Conservation (phyloP, 2,329 filamentous ascomycete genomes). For the Aspergillus alliaceus region DNA sequence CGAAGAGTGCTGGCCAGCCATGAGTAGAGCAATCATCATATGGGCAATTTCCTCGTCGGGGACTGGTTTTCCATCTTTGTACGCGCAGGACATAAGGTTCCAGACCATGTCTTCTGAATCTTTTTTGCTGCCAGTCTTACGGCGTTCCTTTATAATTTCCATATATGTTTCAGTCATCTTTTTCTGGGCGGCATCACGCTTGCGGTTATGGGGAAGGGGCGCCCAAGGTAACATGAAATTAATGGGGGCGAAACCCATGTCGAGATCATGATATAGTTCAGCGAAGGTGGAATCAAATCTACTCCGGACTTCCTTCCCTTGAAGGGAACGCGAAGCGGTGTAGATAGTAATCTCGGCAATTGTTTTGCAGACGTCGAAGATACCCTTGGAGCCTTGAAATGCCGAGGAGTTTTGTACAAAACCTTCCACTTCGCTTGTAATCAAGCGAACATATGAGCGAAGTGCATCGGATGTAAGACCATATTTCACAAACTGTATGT, state of each 20-base stretch:
- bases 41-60: constrained; percentile 83
- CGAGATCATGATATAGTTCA: constrained; percentile 80
- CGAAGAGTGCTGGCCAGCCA: constrained; percentile 89
- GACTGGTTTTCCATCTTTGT: constrained; percentile 78
- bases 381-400: constrained; percentile 69
- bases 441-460: constrained; percentile 73
- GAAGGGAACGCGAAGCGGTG: constrained; percentile 80
- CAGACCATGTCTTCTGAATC: constrained; percentile 78
- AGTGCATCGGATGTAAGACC: constrained; percentile 63
- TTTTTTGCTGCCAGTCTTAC: constrained; percentile 52
- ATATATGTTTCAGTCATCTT: constrained; percentile 81
- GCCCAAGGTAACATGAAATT: constrained; percentile 91
- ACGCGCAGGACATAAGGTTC: constrained; percentile 80
- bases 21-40: constrained; percentile 91
- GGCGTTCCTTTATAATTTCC: constrained; percentile 74
- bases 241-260: constrained; percentile 84
- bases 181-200: constrained; percentile 74
- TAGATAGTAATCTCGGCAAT: constrained; percentile 90
- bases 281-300: constrained; percentile 80
- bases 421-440: constrained; percentile 69
- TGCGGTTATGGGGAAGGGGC: constrained; percentile 83
- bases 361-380: constrained; percentile 69
- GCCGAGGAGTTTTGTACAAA: constrained; percentile 68
- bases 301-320: constrained; percentile 78
- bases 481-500: constrained; percentile 59